Percentiles rank a stretch among this genome's conserved stretches.
Conservation (phyloP, 768 basidiomycete genomes). For the Tephrocybe sp. region DNA sequence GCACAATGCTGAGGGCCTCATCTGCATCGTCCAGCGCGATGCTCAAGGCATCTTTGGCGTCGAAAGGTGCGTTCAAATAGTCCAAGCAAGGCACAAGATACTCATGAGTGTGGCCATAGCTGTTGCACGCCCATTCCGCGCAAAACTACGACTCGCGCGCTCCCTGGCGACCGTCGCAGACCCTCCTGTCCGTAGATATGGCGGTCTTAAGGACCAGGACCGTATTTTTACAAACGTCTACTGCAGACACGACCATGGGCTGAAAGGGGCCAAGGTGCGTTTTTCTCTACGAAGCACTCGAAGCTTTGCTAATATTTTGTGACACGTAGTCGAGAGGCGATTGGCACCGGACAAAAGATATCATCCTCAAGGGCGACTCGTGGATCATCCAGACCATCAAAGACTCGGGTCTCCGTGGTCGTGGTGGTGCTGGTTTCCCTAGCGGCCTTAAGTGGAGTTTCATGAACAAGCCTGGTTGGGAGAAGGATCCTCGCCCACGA, state of each 20-base stretch:
- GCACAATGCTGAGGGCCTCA: conserved; percentile 33
- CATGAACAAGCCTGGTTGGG: conserved; percentile 99
- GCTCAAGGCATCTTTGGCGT: conserved; percentile 26
- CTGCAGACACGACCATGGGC: conserved; percentile 83
- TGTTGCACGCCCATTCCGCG: conserved; percentile 29
- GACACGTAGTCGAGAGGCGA: conserved; percentile 81
- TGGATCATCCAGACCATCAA: conserved; percentile 98
- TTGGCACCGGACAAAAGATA: conserved; percentile 98
- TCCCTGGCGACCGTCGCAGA: conserved; percentile 76
- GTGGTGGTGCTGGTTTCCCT: conserved; percentile 97
- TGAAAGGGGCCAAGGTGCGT: conserved; percentile 89
- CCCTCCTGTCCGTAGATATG: conserved; percentile 88
- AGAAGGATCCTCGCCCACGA: conserved; percentile 91
- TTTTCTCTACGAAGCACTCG: not conserved
- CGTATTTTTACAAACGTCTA: conserved; percentile 93
- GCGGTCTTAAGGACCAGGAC: conserved; percentile 93
- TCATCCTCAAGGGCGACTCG: conserved; percentile 89
- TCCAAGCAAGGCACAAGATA: not conserved
- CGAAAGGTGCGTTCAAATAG: conserved; percentile 21
- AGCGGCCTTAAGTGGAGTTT: conserved; percentile 97
- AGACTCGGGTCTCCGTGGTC: conserved; percentile 91
- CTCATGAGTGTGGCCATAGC: conserved; percentile 14
- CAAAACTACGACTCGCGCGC: conserved; percentile 36
- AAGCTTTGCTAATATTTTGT: not conserved
- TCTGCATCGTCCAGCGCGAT: conserved; percentile 36